Evolutionary conservation across 345 rosid species (phyloP).

Genomic region (Theobroma cacao): DNA sequence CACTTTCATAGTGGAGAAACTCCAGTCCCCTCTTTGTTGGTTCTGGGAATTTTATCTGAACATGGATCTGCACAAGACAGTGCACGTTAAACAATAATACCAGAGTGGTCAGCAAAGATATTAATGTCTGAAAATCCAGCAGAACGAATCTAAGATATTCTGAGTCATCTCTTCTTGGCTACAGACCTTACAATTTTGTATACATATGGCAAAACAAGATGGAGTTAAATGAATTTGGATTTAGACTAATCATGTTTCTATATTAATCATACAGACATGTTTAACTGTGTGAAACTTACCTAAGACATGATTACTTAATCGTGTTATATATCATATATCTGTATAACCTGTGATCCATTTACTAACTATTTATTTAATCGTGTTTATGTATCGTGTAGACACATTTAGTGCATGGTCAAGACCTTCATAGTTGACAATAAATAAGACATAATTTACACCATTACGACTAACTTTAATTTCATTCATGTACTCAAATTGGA

Average conservation of each 20-base stretch:
- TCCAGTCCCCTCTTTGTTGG: constrained; percentile 59
- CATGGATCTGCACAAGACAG: constrained; percentile 50
- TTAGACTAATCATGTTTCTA: too few relatives aligned
- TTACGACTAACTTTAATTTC: background rate
- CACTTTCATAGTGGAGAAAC: constrained; percentile 36
- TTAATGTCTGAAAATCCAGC: background rate
- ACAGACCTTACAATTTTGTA: too few relatives aligned
- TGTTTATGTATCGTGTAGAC: too few relatives aligned
- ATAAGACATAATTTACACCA: background rate
- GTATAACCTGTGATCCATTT: too few relatives aligned
- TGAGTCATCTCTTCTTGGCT: background rate
- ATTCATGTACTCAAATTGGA: background rate
- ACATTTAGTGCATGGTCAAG: too few relatives aligned
- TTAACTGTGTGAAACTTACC: too few relatives aligned
- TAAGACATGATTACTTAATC: too few relatives aligned
- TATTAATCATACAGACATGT: too few relatives aligned
- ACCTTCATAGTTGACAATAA: background rate
- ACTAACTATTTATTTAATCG: too few relatives aligned
- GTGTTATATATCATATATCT: too few relatives aligned
- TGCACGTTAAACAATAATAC: background rate
- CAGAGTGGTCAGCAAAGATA: background rate
- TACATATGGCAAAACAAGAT: too few relatives aligned
- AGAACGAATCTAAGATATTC: background rate
- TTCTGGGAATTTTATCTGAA: constrained; percentile 64
- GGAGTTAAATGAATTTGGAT: too few relatives aligned